Evolutionary conservation across 306 rosid genomes (phyloP).

Genomic region (apple (Malus domestica)): ASM211411v1 NC_041793.1:47236501-47237000

Average conservation of each 20-base stretch:
- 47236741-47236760: conserved; percentile 36
- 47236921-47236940: too few relatives aligned
- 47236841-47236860: too few relatives aligned
- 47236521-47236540: conserved; percentile 1
- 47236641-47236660: conserved; percentile 75
- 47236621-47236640: conserved; percentile 62
- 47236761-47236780: conserved; percentile 47
- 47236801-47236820: not conserved
- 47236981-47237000: too few relatives aligned
- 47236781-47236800: not conserved
- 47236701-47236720: conserved; percentile 36
- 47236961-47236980: too few relatives aligned
- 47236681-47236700: conserved; percentile 67
- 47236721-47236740: conserved; percentile 9
- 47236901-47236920: too few relatives aligned
- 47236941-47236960: too few relatives aligned
- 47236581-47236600: conserved; percentile 93
- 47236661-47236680: conserved; percentile 76
- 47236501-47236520: not conserved
- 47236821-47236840: too few relatives aligned
- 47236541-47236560: conserved; percentile 14
- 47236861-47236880: too few relatives aligned
- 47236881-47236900: too few relatives aligned
- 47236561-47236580: conserved; percentile 38
- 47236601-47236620: conserved; percentile 69